Evolutionary conservation across 1,284 basidiomycete genomes (phyloP).

Genomic region (Sporisorium scitamineum): DNA sequence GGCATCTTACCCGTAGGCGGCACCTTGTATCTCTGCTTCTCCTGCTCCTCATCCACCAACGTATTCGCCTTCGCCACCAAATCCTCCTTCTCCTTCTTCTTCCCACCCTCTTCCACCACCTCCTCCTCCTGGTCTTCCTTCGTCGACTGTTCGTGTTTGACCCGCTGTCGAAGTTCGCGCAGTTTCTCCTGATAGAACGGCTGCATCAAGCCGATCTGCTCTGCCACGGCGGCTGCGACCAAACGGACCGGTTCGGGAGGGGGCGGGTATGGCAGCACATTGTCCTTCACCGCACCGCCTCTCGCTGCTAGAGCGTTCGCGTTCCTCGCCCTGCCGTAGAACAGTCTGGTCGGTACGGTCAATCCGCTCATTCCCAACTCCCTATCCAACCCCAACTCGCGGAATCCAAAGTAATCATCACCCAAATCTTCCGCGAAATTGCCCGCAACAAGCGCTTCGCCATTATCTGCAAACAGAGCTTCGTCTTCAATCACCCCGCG

Average conservation of each 20-base stretch:
- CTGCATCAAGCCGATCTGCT: conserved; percentile 86
- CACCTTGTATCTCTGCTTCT: conserved; percentile 63
- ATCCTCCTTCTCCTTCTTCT: conserved; percentile 24
- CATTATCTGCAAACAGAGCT: conserved; percentile 84
- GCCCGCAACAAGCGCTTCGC: conserved; percentile 80
- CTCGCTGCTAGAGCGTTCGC: neutral
- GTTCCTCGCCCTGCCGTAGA: conserved; percentile 74
- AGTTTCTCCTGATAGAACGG: conserved; percentile 74
- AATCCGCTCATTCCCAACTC: conserved; percentile 86
- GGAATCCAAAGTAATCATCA: conserved; percentile 91
- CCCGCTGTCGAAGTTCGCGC: conserved; percentile 28
- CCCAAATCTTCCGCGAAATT: conserved; percentile 88
- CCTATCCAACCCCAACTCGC: conserved; percentile 86
- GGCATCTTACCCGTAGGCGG: conserved; percentile 67
- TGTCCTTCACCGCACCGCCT: conserved; percentile 14
- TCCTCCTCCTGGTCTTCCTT: neutral
- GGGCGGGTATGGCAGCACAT: conserved; percentile 75
- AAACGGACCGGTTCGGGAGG: conserved; percentile 84
- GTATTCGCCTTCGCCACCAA: conserved; percentile 20
- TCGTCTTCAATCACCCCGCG: conserved; percentile 74
- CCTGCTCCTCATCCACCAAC: conserved; percentile 62
- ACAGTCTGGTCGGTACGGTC: conserved; percentile 81
- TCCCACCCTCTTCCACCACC: too few species aligned
- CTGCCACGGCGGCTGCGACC: conserved; percentile 75
- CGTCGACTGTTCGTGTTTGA: conserved; percentile 15